Evolutionary conservation across 148 eudicot genomes (phyloP).

Genomic region (Diospyros lotus): DNA sequence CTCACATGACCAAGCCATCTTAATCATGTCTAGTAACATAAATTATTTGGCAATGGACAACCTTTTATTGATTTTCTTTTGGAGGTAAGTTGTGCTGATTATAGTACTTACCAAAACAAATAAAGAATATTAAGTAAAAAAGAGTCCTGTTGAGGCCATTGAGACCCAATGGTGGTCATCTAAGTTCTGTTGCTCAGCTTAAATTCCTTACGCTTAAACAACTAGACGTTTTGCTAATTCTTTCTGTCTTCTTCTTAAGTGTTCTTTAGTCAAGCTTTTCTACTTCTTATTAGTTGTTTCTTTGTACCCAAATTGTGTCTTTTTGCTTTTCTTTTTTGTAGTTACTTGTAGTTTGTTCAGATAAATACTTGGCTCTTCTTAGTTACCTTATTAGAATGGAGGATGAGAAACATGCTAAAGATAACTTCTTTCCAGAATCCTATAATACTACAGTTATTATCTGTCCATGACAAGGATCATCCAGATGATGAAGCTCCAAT

Average conservation of each 20-base stretch:
- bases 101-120: too few relatives aligned
- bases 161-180: background rate
- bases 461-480: constrained; percentile 12
- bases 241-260: background rate
- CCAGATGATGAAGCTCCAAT: constrained; percentile 5
- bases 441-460: background rate
- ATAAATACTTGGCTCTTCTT: constrained; percentile 9
- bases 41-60: too few relatives aligned
- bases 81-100: too few relatives aligned
- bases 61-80: too few relatives aligned
- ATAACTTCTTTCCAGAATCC: constrained; percentile 13
- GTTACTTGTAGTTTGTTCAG: constrained; percentile 8
- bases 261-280: background rate
- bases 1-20: too few relatives aligned
- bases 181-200: background rate
- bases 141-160: too few relatives aligned
- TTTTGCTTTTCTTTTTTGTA: background rate
- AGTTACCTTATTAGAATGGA: constrained; percentile 20
- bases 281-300: background rate
- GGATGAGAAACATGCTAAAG: constrained; percentile 18
- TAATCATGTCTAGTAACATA: too few relatives aligned
- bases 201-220: background rate
- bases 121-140: too few relatives aligned
- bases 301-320: background rate
- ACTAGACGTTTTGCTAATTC: background rate